Percentiles rank a stretch among this genome's conserved stretches.
These are phyloP conservation scores for Hypoxylon sp. DNA, from an alignment of 2,329 filamentous ascomycete species.

Conservation along the genomic window DNA sequence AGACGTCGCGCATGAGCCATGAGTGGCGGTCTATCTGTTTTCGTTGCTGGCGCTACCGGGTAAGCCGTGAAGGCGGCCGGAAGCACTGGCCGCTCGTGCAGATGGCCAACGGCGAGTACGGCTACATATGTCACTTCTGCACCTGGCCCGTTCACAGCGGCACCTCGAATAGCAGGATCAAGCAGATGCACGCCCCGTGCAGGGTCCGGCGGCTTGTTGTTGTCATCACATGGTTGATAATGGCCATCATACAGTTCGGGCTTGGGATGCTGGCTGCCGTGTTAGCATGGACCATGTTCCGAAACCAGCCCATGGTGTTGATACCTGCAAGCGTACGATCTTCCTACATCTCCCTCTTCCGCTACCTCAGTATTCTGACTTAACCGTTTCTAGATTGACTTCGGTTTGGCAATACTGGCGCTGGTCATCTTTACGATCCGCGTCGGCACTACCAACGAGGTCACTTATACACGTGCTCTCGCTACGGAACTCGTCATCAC, in stretches of 20 bases:
- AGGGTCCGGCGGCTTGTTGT: slow-evolving; percentile 39
- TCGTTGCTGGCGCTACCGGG: slow-evolving; percentile 41
- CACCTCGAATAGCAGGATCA: slow-evolving; percentile 30
- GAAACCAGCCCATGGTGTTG: slow-evolving; percentile 33
- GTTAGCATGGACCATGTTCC: slow-evolving; percentile 43
- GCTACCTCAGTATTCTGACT: slow-evolving; percentile 24
- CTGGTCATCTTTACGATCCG: slow-evolving; percentile 40
- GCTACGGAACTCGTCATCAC: slow-evolving; percentile 42
- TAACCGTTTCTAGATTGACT: slow-evolving; percentile 39
- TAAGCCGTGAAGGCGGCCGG: slow-evolving; percentile 39
- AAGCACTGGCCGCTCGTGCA: slow-evolving; percentile 43
- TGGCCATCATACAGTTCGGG: slow-evolving; percentile 45
- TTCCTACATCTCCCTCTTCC: not conserved
- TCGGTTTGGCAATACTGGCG: slow-evolving; percentile 41
- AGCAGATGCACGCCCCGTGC: slow-evolving; percentile 40
- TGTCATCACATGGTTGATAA: slow-evolving; percentile 41
- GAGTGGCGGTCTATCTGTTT: slow-evolving; percentile 45
- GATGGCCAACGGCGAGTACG: slow-evolving; percentile 41
- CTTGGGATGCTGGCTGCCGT: slow-evolving; percentile 43
- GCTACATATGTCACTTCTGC: slow-evolving; percentile 46
- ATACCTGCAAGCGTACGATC: slow-evolving; percentile 42
- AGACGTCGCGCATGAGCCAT: slow-evolving; percentile 29
- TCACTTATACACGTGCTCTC: slow-evolving; percentile 41
- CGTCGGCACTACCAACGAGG: slow-evolving; percentile 39
- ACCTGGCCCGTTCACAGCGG: slow-evolving; percentile 43